Base-by-base conservation (phyloP, 768 basidiomycete genomes). In the Porphyrellus cyaneotinctus region DNA sequence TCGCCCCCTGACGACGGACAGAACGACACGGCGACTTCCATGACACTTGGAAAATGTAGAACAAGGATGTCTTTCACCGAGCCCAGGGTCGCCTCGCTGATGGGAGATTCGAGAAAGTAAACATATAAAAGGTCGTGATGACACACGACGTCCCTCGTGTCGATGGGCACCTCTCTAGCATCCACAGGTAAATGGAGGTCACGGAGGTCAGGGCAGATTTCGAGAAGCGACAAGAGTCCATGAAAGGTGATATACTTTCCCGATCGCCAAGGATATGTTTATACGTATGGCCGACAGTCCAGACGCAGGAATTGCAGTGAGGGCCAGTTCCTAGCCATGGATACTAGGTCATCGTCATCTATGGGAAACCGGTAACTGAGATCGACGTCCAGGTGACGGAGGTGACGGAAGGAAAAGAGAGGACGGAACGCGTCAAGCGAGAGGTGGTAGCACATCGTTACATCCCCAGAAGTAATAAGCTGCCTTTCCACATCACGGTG, bases 271-370 rank as follows among this genome's bases (percentile, higher is more conserved):
- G 45, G 41, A 17, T 26, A 26, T 24, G 6, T 15, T 15, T 9
- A 15, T 17, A 33, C 18, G 14, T 7, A 1, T 7, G 33, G 22
- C 6, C n/a, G 4, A 7, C 11, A 20, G 13, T 9, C 12, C 7
- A 57, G 4, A n/a, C 7, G 7, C 4, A 52, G 24, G n/a, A 6
- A 2, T 7, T 23, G 49, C 5, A 58, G 31, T 1, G 6, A 35
- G 9, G 47, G 51, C 50, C 57, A 58, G 20, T 42, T 49, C 14
- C 44, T 38, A 10, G 47, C 8, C 33, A 58, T 11, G 33, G 43
- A 37, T 18, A 20, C 10, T n/a, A 53, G 30, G 9, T 47, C 38
- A 18, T 47, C 43, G 1, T 58, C 51, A 20, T 58, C 42, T 14
- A 58, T 28, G 4, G 49, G 44, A n/a, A 52, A 30, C 48, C 47